These are phyloP conservation scores for Casuarina glauca DNA, from an alignment of 306 rosid species.

Conservation along the genomic window DNA sequence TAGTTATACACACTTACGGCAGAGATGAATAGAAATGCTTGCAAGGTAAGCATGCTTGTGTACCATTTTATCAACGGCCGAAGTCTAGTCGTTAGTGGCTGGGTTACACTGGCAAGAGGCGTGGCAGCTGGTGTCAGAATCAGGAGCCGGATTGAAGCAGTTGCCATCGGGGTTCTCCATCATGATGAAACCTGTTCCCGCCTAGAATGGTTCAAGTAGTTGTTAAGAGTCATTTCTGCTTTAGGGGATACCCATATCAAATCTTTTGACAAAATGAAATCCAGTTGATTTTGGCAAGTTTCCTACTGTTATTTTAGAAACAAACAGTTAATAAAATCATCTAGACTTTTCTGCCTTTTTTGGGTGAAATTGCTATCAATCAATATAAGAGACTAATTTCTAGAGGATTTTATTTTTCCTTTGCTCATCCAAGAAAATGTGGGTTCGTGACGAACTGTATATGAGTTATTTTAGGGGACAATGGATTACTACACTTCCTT, in stretches of 20 bases:
- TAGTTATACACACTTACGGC: neutral
- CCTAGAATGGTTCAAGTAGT: constrained; percentile 36
- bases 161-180: constrained; percentile 40
- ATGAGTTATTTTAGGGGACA: neutral
- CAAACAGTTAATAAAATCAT: neutral
- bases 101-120: constrained; percentile 70
- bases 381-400: too few relatives aligned
- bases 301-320: neutral
- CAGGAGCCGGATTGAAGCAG: constrained; percentile 51
- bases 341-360: neutral
- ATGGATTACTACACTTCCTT: too few relatives aligned
- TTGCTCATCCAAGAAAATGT: neutral
- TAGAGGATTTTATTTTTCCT: too few relatives aligned
- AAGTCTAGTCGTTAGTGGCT: constrained; percentile 92
- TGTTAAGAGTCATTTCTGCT: neutral
- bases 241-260: too few relatives aligned
- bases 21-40: neutral
- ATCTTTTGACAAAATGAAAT: too few relatives aligned
- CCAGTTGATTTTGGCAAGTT: neutral
- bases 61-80: constrained; percentile 49
- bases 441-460: neutral
- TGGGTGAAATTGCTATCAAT: neutral
- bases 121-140: constrained; percentile 42
- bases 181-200: constrained; percentile 86
- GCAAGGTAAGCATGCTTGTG: neutral